A percentile compares a stretch with the other conserved stretches of the same genome.
These are phyloP conservation scores for Conticribra guillardii DNA, from an alignment of 108 stramenopile genomes.

Conservation along the genomic window DNA sequence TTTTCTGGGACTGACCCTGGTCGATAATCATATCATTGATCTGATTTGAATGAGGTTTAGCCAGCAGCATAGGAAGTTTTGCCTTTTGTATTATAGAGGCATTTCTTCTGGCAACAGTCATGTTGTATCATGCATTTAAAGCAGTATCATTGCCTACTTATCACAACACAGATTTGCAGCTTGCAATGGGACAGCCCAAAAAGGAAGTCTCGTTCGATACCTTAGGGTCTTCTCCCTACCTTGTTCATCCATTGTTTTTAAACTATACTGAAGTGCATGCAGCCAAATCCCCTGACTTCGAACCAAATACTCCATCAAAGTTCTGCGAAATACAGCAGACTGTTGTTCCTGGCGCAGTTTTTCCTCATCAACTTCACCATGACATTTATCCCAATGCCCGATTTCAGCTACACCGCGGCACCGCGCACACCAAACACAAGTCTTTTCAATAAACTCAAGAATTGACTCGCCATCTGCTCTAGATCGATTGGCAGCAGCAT, in stretches of 20 bases:
- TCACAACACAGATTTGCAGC: too few species aligned
- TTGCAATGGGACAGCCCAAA: slow-evolving; percentile 7
- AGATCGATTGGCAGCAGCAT: slow-evolving; percentile 32
- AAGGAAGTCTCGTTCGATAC: slow-evolving; percentile 28
- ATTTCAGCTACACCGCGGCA: slow-evolving; percentile 39
- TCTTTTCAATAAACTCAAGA: slow-evolving; percentile 71
- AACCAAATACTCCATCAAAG: slow-evolving; percentile 69
- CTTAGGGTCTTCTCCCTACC: slow-evolving; percentile 3
- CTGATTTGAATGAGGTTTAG: too few species aligned
- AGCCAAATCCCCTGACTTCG: slow-evolving; percentile 85
- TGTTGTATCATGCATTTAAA: too few species aligned
- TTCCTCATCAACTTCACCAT: not conserved
- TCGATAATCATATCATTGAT: too few species aligned
- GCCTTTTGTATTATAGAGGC: too few species aligned
- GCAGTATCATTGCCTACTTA: too few species aligned
- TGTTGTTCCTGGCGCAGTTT: not conserved
- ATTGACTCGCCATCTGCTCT: slow-evolving; percentile 62
- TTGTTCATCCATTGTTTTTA: slow-evolving; percentile 38
- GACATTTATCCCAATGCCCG: slow-evolving; percentile 12
- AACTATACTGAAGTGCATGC: slow-evolving; percentile 81
- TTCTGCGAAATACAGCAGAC: slow-evolving; percentile 35
- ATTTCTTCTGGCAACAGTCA: too few species aligned
- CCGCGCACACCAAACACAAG: slow-evolving; percentile 89
- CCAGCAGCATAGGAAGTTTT: too few species aligned
- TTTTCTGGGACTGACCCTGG: too few species aligned